Evolutionary conservation across 202 grass and related monocot genomes (phyloP).

Genomic region (Saccharum hybrid): DNA sequence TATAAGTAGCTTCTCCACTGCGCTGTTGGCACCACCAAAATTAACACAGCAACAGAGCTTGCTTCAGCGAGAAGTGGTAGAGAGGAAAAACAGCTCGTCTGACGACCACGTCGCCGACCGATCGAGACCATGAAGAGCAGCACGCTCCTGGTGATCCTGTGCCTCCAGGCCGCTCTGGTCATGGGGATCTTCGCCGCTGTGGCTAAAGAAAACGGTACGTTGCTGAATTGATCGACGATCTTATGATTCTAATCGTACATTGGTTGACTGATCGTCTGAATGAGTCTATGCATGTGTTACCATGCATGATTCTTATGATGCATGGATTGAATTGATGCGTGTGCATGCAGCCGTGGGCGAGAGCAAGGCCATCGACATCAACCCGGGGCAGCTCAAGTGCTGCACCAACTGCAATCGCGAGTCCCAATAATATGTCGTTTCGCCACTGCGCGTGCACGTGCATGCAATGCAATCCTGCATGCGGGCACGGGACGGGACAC

Average conservation of each 20-base stretch:
- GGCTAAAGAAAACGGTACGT: constrained; percentile 28
- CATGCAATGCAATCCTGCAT: too few relatives aligned
- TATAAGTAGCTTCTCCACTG: constrained; percentile 22
- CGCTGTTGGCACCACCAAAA: too few relatives aligned
- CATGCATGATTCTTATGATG: too few relatives aligned
- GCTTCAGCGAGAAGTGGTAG: too few relatives aligned
- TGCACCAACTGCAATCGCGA: constrained; percentile 41
- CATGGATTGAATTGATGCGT: background rate
- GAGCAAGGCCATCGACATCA: constrained; percentile 44
- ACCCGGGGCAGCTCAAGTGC: constrained; percentile 36
- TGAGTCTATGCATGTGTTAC: too few relatives aligned
- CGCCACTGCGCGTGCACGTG: too few relatives aligned
- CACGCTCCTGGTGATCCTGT: constrained; percentile 34
- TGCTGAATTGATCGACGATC: background rate
- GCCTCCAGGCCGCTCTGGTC: constrained; percentile 28
- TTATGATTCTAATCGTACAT: too few relatives aligned
- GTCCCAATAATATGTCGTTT: too few relatives aligned
- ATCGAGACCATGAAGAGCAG: constrained; percentile 38
- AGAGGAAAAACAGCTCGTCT: background rate
- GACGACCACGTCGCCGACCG: background rate
- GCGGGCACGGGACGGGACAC: too few relatives aligned
- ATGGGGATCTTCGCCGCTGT: constrained; percentile 32
- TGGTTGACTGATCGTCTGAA: too few relatives aligned
- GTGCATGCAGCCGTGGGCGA: constrained; percentile 27
- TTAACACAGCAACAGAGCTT: too few relatives aligned